Percentiles rank a stretch among this genome's conserved stretches.
Evolutionary conservation across 768 basidiomycete species (phyloP).

Genomic region (Suillus brevipes): DNA sequence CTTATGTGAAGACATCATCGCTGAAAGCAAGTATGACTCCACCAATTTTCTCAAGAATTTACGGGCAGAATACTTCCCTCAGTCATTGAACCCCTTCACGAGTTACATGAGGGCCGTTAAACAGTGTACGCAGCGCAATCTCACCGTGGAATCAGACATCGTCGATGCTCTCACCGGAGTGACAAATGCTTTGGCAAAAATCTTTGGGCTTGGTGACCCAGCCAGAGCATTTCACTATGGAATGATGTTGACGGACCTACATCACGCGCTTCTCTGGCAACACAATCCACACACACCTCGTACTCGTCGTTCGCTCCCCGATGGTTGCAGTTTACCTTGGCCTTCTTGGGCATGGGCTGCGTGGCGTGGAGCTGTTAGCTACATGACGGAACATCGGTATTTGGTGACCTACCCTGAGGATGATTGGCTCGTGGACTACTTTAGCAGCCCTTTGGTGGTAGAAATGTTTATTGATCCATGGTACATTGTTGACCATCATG

Average conservation of each 20-base stretch:
- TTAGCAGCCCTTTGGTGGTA: constrained; percentile 7
- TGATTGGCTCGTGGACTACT: background rate
- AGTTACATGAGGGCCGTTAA: background rate
- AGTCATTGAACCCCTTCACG: background rate
- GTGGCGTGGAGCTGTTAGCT: constrained; percentile 21
- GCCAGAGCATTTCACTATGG: background rate
- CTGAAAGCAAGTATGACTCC: constrained; percentile 14
- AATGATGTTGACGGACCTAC: constrained; percentile 11
- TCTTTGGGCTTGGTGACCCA: background rate
- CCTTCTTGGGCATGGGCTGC: constrained; percentile 30
- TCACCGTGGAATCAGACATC: background rate
- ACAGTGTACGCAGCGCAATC: background rate
- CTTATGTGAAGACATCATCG: constrained; percentile 25
- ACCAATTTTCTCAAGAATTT: background rate
- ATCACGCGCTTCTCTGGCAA: constrained; percentile 23
- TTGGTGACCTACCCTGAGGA: background rate
- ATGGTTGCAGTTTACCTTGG: constrained; percentile 7
- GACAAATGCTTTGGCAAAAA: background rate
- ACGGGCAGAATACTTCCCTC: constrained; percentile 1
- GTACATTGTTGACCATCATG: constrained; percentile 18
- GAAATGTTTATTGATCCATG: constrained; percentile 21
- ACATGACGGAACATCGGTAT: constrained; percentile 5
- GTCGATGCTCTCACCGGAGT: background rate
- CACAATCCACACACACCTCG: constrained; percentile 17
- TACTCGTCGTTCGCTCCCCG: constrained; percentile 12